Evolutionary conservation across 768 basidiomycete genomes (phyloP).

Genomic region (Symmetrospora coprosmae): DNA sequence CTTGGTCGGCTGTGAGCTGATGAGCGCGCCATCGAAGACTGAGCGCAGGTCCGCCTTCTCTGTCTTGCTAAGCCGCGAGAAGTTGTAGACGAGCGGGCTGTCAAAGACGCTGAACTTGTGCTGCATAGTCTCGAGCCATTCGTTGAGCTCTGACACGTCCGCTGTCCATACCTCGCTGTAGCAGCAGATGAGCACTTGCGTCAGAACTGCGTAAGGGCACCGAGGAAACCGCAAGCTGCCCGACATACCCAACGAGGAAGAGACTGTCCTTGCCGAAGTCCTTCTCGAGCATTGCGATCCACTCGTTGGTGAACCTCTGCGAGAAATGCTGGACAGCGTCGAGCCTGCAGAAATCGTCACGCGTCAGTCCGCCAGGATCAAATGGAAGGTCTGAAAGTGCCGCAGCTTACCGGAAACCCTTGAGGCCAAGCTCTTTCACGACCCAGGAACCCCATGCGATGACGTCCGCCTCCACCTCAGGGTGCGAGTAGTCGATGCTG

Average conservation of each 20-base stretch:
- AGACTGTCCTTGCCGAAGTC: slow-evolving; percentile 10
- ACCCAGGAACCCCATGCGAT: slow-evolving; percentile 39
- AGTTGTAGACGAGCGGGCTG: slow-evolving; percentile 39
- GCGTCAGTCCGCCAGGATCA: neutral
- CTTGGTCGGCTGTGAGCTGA: slow-evolving; percentile 39
- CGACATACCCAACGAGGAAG: slow-evolving; percentile 15
- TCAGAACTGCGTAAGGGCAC: too few relatives aligned
- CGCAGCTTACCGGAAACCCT: slow-evolving; percentile 41
- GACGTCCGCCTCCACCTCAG: slow-evolving; percentile 37
- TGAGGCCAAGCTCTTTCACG: slow-evolving; percentile 39
- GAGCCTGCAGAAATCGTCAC: too few relatives aligned
- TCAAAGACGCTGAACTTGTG: slow-evolving; percentile 38
- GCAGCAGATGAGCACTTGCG: too few relatives aligned
- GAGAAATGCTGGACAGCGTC: slow-evolving; percentile 33
- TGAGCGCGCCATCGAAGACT: slow-evolving; percentile 40
- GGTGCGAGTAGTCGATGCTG: slow-evolving; percentile 39
- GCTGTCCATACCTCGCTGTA: slow-evolving; percentile 36
- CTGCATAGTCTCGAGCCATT: slow-evolving; percentile 33
- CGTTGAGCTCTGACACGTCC: neutral
- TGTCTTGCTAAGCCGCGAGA: slow-evolving; percentile 25
- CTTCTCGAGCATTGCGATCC: slow-evolving; percentile 38
- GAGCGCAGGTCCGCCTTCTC: slow-evolving; percentile 35
- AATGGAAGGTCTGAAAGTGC: slow-evolving; percentile 39
- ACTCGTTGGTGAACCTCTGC: slow-evolving; percentile 37
- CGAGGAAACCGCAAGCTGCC: too few relatives aligned